These are phyloP conservation scores for Xerocomellus dryophilus DNA, from an alignment of 768 basidiomycete species.

Conservation along the genomic window DNA sequence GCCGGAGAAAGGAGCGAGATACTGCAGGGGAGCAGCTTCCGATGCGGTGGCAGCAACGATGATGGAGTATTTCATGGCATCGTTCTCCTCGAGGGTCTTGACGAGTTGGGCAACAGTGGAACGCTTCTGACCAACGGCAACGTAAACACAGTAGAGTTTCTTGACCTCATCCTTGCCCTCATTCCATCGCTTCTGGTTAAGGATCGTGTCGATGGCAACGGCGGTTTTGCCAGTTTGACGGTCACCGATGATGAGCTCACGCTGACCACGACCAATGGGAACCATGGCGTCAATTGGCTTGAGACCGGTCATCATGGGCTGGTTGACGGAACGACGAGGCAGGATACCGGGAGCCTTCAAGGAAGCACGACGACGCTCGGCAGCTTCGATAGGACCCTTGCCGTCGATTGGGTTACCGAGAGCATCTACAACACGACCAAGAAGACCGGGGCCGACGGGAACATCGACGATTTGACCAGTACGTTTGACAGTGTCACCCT, in stretches of 20 bases:
- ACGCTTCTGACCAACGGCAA: constrained; percentile 98
- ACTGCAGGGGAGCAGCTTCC: constrained; percentile 98
- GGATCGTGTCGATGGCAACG: constrained; percentile 99
- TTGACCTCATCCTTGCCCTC: constrained; percentile 94
- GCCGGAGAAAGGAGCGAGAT: constrained; percentile 99
- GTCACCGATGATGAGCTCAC: constrained; percentile 99
- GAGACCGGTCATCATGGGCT: constrained; percentile 99
- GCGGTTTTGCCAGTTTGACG: constrained; percentile 99
- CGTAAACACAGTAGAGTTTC: constrained; percentile 99
- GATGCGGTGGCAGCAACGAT: constrained; percentile 99
- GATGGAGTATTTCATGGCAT: constrained; percentile 99
- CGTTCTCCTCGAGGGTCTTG: constrained; percentile 99
- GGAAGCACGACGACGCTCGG: constrained; percentile 94
- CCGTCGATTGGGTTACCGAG: constrained; percentile 99
- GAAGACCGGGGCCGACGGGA: constrained; percentile 93
- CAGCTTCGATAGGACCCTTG: constrained; percentile 93
- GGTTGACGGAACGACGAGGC: constrained; percentile 98
- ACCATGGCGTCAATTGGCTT: constrained; percentile 99
- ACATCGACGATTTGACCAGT: constrained; percentile 99
- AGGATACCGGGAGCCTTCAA: constrained; percentile 99
- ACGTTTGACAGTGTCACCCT: constrained; percentile 99
- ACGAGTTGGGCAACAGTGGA: constrained; percentile 99
- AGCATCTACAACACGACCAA: constrained; percentile 99
- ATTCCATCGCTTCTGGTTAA: constrained; percentile 99
- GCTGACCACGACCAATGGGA: constrained; percentile 99